Base-by-base conservation (phyloP, 148 eudicot genomes). In the Heliosperma pusillum region DNA sequence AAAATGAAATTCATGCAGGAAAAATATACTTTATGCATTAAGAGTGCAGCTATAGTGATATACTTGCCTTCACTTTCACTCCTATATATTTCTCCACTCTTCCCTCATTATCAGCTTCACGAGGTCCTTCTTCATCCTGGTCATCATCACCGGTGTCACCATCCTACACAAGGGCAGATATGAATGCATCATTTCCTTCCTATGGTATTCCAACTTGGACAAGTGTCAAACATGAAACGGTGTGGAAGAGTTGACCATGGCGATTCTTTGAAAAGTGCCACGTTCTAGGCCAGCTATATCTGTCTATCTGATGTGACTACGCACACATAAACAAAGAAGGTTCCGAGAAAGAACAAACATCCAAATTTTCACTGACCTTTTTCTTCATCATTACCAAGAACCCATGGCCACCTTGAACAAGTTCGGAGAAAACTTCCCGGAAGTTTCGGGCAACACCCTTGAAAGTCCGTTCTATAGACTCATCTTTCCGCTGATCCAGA, bases 381-480 rank as follows among this genome's bases (percentile, higher is more conserved):
- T 96, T 96, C 89, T 96, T 92, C 97, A 88, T 90, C 97, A 92
- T 96, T 55, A 90, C 91, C 83, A 96, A 86, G 86, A 78, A 84
- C 40, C 99, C 99, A 79, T 92, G 91, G 57, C 99, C 99, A 73
- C 97, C 97, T 85, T 92, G 97, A 77, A 96, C 99, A 74, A 96
- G 97, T 76, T 96, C 97, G 63, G 97, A 86, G 75, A 96, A 96
- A 42, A 96, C 99, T 82, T 96, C 99, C 24, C 97, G 92, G 79
- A 96, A 96, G 84, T 96, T 91, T 81, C 93, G 88, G 44, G 97
- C 99, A 75, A 96, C 99, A 73, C 99, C 99, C 87, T 96, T 92
- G 81, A 96, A 96, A 57, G 99, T 96, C 36, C 99, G 94, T 73
- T 96, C 99, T 73, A 96, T 96, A 10, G 99, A 91, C 83, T 96